Evolutionary conservation across 2,329 filamentous ascomycete genomes (phyloP), one percentile per base, ranked within the genome.

Genomic region (Parafenestella ontariensis): DNA sequence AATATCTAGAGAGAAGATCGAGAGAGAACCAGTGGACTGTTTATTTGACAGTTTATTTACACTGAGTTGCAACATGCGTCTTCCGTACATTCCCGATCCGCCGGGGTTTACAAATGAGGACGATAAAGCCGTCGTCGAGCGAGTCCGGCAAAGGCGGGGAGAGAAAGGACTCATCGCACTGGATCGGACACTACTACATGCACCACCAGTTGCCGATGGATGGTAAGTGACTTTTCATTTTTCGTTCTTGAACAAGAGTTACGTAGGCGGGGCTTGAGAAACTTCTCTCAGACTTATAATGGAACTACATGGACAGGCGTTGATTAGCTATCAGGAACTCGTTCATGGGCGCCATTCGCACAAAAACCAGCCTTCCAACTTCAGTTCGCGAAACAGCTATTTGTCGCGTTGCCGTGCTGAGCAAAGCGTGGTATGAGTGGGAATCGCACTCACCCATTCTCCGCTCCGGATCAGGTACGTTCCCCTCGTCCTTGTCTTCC

Each of bases 361-460:
- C 81, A 1, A 72, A 76, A 52, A 86, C 82, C 5, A 80, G 77
- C 11, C 74, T 86, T 3, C 68, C 81, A 3, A 72, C 77, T 3
- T 73, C 74, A 63, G 70, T 92, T 48, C 87, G 90, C 62, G 91
- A 96, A 79, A 81, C 93, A 17, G 88, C 90, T 61, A 93, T 96
- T 65, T 91, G 87, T 68, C 85, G 91, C 44, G 89, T 96, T 13
- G 92, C 92, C 11, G 87, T 89, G 15, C 83, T 91, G 66, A 96
- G 96, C 76, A 76, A 83, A 17, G 92, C 92, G 1, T 91, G 89
- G 87, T 96, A 92, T 75, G 92, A 96, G 75, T 96, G 90, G 91
- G 84, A 79, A 31, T 85, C 91, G 49, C 92, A 96, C 71, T 87
- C 87, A 15, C 91, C 91, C 1, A 69, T 81, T 3, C 80, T 94